phyloP scores from a whole-genome alignment of 2,329 filamentous ascomycete species.

The Elsinoe arachidis region DNA sequence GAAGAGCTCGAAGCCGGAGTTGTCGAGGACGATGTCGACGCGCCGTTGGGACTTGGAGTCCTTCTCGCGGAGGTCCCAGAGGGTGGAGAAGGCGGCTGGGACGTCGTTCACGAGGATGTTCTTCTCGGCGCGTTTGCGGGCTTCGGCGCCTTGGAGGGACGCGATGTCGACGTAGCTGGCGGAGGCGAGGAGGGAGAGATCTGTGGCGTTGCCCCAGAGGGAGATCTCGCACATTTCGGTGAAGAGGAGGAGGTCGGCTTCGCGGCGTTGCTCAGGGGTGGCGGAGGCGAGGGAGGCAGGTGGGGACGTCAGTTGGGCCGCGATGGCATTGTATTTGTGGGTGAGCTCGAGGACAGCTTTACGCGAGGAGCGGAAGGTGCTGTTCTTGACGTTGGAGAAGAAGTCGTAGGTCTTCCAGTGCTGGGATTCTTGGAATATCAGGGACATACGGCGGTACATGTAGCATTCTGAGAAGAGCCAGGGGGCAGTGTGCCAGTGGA shows the following conservation, averaged over 20 bases:
- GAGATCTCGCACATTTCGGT: conserved; percentile 93
- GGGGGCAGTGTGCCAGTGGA: conserved; percentile 72
- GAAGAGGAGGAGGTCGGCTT: conserved; percentile 72
- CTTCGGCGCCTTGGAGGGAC: conserved; percentile 82
- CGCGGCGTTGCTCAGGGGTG: conserved; percentile 46
- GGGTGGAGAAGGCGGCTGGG: conserved; percentile 57
- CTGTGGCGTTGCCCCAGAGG: conserved; percentile 94
- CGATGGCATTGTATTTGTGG: conserved; percentile 65
- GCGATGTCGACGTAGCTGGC: conserved; percentile 94
- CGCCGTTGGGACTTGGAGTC: conserved; percentile 47
- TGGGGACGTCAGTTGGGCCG: conserved; percentile 51
- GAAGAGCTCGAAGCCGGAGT: conserved; percentile 93
- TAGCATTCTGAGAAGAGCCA: conserved; percentile 96
- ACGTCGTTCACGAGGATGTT: conserved; percentile 91
- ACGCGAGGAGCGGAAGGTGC: conserved; percentile 84
- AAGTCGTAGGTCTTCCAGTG: conserved; percentile 89
- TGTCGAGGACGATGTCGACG: conserved; percentile 93
- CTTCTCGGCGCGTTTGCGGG: conserved; percentile 76
- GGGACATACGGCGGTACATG: conserved; percentile 76
- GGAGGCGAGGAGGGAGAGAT: conserved; percentile 81
- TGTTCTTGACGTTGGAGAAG: conserved; percentile 81
- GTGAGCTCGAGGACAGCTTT: conserved; percentile 77
- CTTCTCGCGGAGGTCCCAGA: conserved; percentile 46
- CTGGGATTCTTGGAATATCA: conserved; percentile 64
- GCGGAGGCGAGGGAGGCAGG: conserved; percentile 40